Base-by-base conservation (phyloP, 129 eudicot species). In the Flaveria brownii region DNA sequence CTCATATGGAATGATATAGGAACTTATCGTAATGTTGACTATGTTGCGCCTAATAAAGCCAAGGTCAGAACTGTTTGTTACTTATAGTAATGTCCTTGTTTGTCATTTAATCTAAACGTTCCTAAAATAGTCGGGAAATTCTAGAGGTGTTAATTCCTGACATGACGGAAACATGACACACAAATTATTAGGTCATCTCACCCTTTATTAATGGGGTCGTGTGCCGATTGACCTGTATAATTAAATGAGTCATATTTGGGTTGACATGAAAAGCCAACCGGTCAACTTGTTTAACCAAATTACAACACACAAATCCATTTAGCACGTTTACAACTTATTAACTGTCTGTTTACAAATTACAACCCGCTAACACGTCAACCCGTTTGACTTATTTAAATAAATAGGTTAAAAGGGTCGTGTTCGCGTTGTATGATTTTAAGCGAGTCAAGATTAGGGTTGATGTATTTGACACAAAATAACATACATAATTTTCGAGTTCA, bases 21-120 rank as follows among this genome's bases (percentile, higher is more conserved):
- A 75, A 94, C 97, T 47, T 94, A 91, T 59, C 93, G 97, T 62
- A 94, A 94, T 68, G 98, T 94, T 87, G 98, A 94, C 75, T 94
- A 94, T 85, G 97, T 94, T 46, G 97, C 97, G 55, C 98, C 97
- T 10, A 94, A 94, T 87, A 94, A 94, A 84, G 98, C 98, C 15
- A 94, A 91, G 98, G 98, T 92, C 73, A 61, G 22, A 33, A 71
- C 25, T 33, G 36, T 46, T 71, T 65, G 49, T 16, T 33, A 36
- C 68, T 28, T 60, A 1, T 59, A 59, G 36, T 23, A 9, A 12
- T 59, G 39, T 4, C 66, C 11, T 10, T 10, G 25, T 23, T 59
- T 59, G 65, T 59, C 11, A 18, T 6, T 57, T 22, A 20, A 18
- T 56, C 66, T 60, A 60, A 12, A 25, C 1, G n/a, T 23, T 25